Evolutionary conservation across 192 early-diverging fungal genomes (phyloP).

Genomic region (Blastocladiella britannica): DNA sequence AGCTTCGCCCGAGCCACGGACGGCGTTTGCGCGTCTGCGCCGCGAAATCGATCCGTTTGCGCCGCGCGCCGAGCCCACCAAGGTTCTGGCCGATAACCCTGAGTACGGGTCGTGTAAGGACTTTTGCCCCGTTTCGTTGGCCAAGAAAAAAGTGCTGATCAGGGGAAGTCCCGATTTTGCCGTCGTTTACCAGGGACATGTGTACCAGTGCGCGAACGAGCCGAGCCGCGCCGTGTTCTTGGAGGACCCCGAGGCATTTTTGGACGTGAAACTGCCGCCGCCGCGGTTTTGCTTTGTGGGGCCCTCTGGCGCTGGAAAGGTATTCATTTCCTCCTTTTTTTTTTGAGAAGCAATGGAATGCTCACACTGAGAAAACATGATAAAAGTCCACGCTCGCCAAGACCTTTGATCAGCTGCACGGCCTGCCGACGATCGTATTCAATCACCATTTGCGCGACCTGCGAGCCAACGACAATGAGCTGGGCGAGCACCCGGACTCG

Average conservation of each 20-base stretch:
- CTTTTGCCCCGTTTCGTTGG: neutral
- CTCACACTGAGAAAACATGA: neutral
- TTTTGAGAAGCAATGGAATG: neutral
- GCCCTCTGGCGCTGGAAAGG: neutral
- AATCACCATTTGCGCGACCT: neutral
- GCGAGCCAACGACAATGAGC: neutral
- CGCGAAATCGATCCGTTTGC: neutral
- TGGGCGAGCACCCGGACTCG: neutral
- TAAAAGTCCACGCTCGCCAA: neutral
- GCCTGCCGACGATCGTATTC: neutral
- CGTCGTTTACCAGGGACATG: neutral
- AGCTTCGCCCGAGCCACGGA: neutral
- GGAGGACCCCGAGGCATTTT: neutral
- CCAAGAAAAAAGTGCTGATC: neutral
- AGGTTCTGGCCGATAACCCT: neutral
- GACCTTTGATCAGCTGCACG: neutral
- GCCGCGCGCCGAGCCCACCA: neutral
- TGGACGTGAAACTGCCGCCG: neutral
- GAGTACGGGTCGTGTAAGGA: neutral
- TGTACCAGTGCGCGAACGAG: neutral
- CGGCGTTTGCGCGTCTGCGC: neutral
- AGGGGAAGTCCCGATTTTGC: neutral
- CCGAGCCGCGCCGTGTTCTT: neutral
- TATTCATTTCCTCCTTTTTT: neutral
- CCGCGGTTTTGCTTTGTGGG: neutral